Evolutionary conservation across 2,329 filamentous ascomycete species (phyloP).

Genomic region (Chrysoporthe deuterocubensis): DNA sequence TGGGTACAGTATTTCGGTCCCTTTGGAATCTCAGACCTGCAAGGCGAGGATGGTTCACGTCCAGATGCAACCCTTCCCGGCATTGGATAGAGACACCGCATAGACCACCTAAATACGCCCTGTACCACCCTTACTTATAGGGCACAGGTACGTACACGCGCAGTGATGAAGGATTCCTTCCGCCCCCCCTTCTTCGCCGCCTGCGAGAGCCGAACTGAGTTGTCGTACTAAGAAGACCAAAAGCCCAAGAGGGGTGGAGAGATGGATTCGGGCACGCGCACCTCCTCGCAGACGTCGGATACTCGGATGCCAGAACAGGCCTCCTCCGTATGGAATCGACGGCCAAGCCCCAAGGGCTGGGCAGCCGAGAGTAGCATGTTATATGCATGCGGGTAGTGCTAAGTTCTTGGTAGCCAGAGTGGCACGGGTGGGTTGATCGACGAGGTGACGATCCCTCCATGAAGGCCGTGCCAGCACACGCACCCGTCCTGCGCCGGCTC

Average conservation of each 20-base stretch:
- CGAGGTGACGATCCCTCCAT: too few species aligned
- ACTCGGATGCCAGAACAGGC: too few species aligned
- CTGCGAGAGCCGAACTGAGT: neutral
- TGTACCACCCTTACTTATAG: neutral
- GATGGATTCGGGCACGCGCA: neutral
- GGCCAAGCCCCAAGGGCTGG: too few species aligned
- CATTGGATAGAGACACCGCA: neutral
- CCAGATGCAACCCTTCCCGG: conserved; percentile 1
- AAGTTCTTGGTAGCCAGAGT: too few species aligned
- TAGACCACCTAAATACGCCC: neutral
- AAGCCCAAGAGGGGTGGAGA: neutral
- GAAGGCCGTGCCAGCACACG: too few species aligned
- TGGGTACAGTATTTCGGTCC: conserved; percentile 10
- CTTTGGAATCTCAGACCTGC: conserved; percentile 4
- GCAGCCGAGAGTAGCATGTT: too few species aligned
- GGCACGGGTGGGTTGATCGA: too few species aligned
- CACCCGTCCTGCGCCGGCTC: too few species aligned
- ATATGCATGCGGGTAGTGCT: too few species aligned
- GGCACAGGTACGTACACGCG: neutral
- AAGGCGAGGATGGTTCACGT: conserved; percentile 3
- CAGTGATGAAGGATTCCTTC: too few species aligned
- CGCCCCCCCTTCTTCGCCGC: too few species aligned
- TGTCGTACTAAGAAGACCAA: neutral
- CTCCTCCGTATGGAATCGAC: too few species aligned
- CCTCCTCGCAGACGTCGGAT: neutral